phyloP scores from a whole-genome alignment of 352 stramenopile genomes.

The Phytopythium vexans region DNA sequence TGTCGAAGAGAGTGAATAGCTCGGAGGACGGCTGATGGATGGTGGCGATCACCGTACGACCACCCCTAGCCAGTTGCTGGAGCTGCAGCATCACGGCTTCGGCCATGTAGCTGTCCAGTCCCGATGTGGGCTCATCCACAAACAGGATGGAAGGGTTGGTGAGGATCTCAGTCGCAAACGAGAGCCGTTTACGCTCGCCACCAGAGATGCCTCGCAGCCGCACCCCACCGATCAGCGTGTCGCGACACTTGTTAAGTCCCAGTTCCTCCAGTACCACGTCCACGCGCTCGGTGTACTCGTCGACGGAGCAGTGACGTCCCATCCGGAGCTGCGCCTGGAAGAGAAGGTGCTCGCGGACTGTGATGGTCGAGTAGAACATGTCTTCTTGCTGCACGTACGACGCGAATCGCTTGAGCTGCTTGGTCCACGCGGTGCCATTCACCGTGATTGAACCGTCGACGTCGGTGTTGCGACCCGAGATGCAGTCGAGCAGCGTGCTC shows the following conservation, averaged over 20 bases:
- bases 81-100: conserved; percentile 49
- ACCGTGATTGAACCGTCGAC: conserved; percentile 53
- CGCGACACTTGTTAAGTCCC: conserved; percentile 33
- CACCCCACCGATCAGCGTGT: conserved; percentile 40
- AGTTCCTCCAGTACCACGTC: conserved; percentile 43
- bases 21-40: conserved; percentile 77
- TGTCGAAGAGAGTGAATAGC: conserved; percentile 34
- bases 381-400: conserved; percentile 88
- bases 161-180: conserved; percentile 80
- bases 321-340: conserved; percentile 78
- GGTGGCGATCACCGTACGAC: conserved; percentile 83
- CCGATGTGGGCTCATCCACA: conserved; percentile 81
- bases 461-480: conserved; percentile 61
- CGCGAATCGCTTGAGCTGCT: conserved; percentile 25
- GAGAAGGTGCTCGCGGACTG: conserved; percentile 74
- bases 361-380: conserved; percentile 81
- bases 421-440: conserved; percentile 46
- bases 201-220: conserved; percentile 53
- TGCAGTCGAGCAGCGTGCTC: conserved; percentile 93
- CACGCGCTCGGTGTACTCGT: conserved; percentile 24
- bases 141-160: conserved; percentile 81
- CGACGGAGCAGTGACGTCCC: conserved; percentile 12
- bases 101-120: conserved; percentile 54
- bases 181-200: conserved; percentile 74
- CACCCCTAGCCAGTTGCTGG: conserved; percentile 62